Base-by-base conservation (phyloP, 2,329 filamentous ascomycete species). In the Helminthosporium solani region DNA sequence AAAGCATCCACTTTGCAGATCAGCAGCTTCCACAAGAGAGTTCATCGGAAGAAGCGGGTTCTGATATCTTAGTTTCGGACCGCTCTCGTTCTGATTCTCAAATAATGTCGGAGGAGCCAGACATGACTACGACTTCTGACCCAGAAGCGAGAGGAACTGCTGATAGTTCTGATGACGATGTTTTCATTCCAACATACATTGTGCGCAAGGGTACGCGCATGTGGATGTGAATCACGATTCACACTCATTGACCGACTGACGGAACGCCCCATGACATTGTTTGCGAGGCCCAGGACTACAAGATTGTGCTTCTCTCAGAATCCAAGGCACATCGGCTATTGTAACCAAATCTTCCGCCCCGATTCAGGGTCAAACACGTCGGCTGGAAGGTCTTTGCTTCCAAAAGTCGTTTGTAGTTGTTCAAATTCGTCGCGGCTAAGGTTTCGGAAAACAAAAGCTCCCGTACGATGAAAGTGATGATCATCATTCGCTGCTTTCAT, bases 301-400 rank as follows among this genome's bases (percentile, higher is more conserved):
- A n/a, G n/a, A n/a, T n/a, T n/a, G n/a, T n/a, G n/a, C n/a, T n/a
- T n/a, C n/a, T n/a, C n/a, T n/a, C n/a, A n/a, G n/a, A n/a, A n/a
- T n/a, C n/a, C n/a, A n/a, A n/a, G n/a, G n/a, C n/a, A n/a, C n/a
- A n/a, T n/a, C n/a, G n/a, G 12, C 51, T 33, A 57, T 8, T 52
- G 49, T 15, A 57, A 27, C 52, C 52, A 57, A 19, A 57, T 52
- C n/a, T 52, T 57, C 16, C 34, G 37, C 1, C 49, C 50, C 12
- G 16, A 23, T n/a, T 34, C 19, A 3, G 33, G 2, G 12, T 47
- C 14, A 25, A 44, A 53, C 25, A 35, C 35, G 9, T 36, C 38
- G 8, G 35, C 4, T 15, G 46, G 18, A 7, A 52, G 16, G 2
- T 18, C 21, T 8, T 51, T 38, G 18, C 20, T 40, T 3, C 33